Evolutionary conservation across 78 protist genomes (phyloP).

Genomic region (Ministeria vibrans): DNA sequence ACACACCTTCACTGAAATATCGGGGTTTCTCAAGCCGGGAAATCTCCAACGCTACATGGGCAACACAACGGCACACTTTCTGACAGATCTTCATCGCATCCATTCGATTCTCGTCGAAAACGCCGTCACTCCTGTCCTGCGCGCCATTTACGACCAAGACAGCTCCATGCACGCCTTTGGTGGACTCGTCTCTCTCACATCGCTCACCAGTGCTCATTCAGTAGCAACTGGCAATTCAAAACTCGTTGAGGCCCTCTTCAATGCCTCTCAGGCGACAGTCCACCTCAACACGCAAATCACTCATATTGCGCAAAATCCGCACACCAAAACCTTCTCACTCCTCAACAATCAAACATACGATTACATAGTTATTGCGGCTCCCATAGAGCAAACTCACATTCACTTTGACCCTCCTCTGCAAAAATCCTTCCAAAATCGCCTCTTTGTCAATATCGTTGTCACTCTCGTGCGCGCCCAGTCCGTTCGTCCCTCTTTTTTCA

Average conservation of each 20-base stretch:
- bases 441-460: not conserved
- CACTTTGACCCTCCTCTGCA: not conserved
- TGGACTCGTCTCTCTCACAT: not conserved
- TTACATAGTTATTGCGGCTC: not conserved
- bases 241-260: not conserved
- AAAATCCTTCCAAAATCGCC: not conserved
- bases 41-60: not conserved
- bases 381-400: not conserved
- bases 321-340: not conserved
- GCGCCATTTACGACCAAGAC: constrained; percentile 1
- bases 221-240: not conserved
- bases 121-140: not conserved
- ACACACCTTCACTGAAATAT: not conserved
- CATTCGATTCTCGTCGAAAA: not conserved
- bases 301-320: not conserved
- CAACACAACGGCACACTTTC: not conserved
- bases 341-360: not conserved
- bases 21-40: not conserved
- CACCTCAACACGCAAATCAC: not conserved
- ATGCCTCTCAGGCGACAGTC: not conserved
- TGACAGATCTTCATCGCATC: not conserved
- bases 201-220: not conserved
- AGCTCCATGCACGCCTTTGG: not conserved
- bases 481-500: not conserved
- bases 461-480: not conserved